phyloP scores from a whole-genome alignment of 768 basidiomycete genomes.

The Aureoboletus auriporus region DNA sequence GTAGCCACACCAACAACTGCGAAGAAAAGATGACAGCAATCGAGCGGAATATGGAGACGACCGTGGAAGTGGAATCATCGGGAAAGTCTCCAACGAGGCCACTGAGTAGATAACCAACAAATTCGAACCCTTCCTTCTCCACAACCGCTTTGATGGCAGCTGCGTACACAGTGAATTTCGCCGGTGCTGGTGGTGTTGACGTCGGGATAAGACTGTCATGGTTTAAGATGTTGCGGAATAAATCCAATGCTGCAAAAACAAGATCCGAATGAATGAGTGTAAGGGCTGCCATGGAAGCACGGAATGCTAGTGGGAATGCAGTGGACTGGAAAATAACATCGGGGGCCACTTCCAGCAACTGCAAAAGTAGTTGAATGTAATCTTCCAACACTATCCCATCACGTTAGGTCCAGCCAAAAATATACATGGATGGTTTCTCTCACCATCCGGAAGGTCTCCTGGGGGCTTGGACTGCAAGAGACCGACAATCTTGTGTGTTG shows the following conservation, averaged over 20 bases:
- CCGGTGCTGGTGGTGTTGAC: slow-evolving; percentile 48
- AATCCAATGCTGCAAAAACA: slow-evolving; percentile 76
- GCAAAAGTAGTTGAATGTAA: slow-evolving; percentile 76
- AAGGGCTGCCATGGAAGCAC: slow-evolving; percentile 70
- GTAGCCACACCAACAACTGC: slow-evolving; percentile 70
- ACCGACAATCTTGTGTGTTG: slow-evolving; percentile 65
- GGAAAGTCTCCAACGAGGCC: slow-evolving; percentile 88
- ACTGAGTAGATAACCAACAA: slow-evolving; percentile 63
- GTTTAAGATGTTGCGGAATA: slow-evolving; percentile 69
- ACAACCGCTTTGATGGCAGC: slow-evolving; percentile 57
- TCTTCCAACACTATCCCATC: slow-evolving; percentile 82
- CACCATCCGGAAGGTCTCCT: slow-evolving; percentile 84
- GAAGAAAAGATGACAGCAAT: slow-evolving; percentile 63
- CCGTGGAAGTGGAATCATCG: slow-evolving; percentile 70
- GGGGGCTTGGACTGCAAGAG: slow-evolving; percentile 67
- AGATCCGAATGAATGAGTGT: slow-evolving; percentile 81
- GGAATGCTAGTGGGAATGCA: slow-evolving; percentile 74
- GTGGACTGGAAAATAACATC: slow-evolving; percentile 77
- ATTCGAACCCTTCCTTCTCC: slow-evolving; percentile 66
- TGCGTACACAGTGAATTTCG: slow-evolving; percentile 62
- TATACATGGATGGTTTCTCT: slow-evolving; percentile 25
- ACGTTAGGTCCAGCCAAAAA: slow-evolving; percentile 1
- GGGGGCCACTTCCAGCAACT: slow-evolving; percentile 63
- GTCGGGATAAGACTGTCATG: slow-evolving; percentile 64
- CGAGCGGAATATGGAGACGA: slow-evolving; percentile 75